Conservation (phyloP, 495 filamentous ascomycete genomes). For the Neurospora sp. region DNA sequence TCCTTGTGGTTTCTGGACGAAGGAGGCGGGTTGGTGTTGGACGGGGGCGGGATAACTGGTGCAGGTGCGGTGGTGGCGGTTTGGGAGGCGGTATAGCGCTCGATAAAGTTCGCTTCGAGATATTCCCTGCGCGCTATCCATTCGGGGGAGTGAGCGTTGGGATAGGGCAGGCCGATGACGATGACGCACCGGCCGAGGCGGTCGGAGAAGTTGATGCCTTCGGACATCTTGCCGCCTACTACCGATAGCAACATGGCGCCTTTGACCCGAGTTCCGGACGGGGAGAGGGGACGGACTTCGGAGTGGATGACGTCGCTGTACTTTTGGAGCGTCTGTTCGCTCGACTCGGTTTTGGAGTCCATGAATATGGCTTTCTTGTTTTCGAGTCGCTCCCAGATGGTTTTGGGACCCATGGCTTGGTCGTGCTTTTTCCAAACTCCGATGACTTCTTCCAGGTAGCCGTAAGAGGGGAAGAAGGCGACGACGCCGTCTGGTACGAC, state of each 20-base stretch:
- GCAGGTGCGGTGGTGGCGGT: conserved; percentile 22
- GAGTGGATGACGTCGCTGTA: conserved; percentile 61
- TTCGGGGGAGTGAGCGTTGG: conserved; percentile 78
- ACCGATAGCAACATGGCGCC: conserved; percentile 85
- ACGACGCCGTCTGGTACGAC: conserved; percentile 83
- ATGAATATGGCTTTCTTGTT: conserved; percentile 56
- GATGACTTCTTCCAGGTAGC: conserved; percentile 70
- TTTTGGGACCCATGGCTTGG: conserved; percentile 2
- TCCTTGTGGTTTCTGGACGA: not conserved
- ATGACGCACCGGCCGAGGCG: conserved; percentile 77
- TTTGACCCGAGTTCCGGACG: not conserved
- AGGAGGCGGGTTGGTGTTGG: not conserved
- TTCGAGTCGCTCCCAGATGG: conserved; percentile 45
- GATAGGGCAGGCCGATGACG: conserved; percentile 85
- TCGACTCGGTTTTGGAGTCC: conserved; percentile 49
- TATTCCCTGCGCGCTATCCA: conserved; percentile 90
- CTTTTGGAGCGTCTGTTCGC: conserved; percentile 56
- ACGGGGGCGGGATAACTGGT: conserved; percentile 9
- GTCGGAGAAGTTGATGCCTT: conserved; percentile 98
- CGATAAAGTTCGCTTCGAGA: conserved; percentile 57
- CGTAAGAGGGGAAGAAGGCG: conserved; percentile 94
- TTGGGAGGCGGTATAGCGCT: conserved; percentile 24
- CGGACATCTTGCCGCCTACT: conserved; percentile 88
- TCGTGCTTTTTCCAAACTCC: conserved; percentile 47
- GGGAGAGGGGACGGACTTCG: not conserved